These are phyloP conservation scores for Botrytis hyacinthi DNA, from an alignment of 2,329 filamentous ascomycete genomes.

Conservation along the genomic window DNA sequence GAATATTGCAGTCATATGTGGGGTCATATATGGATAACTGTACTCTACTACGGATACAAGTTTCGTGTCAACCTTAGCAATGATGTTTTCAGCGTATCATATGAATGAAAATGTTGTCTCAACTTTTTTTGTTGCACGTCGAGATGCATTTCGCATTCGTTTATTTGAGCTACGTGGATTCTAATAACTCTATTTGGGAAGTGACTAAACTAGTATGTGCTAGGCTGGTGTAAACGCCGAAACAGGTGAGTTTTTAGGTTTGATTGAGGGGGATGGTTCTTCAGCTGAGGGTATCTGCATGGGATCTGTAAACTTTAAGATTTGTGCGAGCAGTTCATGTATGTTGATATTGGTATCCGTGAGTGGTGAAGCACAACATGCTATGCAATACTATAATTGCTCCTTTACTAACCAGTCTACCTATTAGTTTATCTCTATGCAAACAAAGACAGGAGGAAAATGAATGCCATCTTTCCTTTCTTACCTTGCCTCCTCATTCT, in stretches of 20 bases:
- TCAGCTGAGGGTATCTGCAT: neutral
- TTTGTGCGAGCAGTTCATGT: slow-evolving; percentile 3
- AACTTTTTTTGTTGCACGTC: slow-evolving; percentile 18
- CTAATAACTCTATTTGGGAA: neutral
- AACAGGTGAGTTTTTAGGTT: neutral
- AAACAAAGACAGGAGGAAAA: neutral
- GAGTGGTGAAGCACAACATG: neutral
- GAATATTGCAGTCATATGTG: slow-evolving; percentile 15
- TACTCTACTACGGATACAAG: slow-evolving; percentile 7
- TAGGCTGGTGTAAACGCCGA: neutral
- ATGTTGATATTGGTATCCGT: neutral
- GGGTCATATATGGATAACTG: slow-evolving; percentile 1
- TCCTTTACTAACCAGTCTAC: neutral
- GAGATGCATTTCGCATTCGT: slow-evolving; percentile 21
- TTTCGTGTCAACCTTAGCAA: slow-evolving; percentile 9
- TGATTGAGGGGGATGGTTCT: neutral
- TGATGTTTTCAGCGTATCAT: slow-evolving; percentile 9
- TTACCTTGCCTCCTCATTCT: neutral
- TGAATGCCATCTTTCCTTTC: neutral
- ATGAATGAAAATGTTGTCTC: slow-evolving; percentile 6
- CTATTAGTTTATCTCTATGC: neutral
- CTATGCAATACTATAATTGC: neutral
- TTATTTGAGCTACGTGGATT: slow-evolving; percentile 10
- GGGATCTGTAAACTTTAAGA: neutral
- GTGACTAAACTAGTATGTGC: neutral